A percentile compares a stretch with the other conserved stretches of the same genome.
Conservation (phyloP, 768 basidiomycete genomes). For the Boletus coccyginus region DNA sequence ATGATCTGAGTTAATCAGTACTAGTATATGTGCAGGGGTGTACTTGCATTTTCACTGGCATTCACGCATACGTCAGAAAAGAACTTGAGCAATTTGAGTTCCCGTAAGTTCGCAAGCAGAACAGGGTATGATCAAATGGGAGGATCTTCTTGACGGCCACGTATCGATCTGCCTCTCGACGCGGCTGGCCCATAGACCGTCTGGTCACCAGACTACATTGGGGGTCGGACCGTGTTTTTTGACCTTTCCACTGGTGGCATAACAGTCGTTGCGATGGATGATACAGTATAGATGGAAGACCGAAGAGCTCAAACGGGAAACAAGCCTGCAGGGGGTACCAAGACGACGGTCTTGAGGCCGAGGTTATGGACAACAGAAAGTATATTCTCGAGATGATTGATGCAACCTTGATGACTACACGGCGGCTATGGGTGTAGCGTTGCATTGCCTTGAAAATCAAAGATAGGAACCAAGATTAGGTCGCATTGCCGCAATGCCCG, state of each 20-base stretch:
- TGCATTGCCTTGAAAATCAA: slow-evolving; percentile 12
- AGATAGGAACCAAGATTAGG: slow-evolving; percentile 6
- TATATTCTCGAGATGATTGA: slow-evolving; percentile 6
- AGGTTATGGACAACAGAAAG: slow-evolving; percentile 2
- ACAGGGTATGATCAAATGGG: slow-evolving; percentile 92
- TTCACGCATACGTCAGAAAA: slow-evolving; percentile 78
- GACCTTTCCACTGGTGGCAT: slow-evolving; percentile 10
- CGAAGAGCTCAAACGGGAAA: not conserved
- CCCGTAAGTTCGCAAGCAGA: slow-evolving; percentile 88
- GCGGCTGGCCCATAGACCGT: too few species aligned
- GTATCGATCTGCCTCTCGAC: slow-evolving; percentile 31
- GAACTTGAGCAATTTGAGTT: slow-evolving; percentile 87
- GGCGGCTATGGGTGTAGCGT: not conserved
- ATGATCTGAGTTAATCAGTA: slow-evolving; percentile 59
- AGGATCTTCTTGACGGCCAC: slow-evolving; percentile 96
- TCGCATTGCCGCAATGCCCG: not conserved
- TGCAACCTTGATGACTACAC: slow-evolving; percentile 7
- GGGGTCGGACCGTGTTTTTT: slow-evolving; percentile 34
- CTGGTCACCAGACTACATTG: too few species aligned
- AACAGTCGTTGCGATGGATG: slow-evolving; percentile 3
- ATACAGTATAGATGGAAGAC: not conserved
- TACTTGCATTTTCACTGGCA: slow-evolving; percentile 71
- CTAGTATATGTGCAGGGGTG: not conserved
- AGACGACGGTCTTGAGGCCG: not conserved
- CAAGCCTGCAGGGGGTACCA: not conserved